A percentile compares a stretch with the other conserved stretches of the same genome.
Evolutionary conservation across 768 basidiomycete species (phyloP).

Genomic region (Mycena indigotica): DNA sequence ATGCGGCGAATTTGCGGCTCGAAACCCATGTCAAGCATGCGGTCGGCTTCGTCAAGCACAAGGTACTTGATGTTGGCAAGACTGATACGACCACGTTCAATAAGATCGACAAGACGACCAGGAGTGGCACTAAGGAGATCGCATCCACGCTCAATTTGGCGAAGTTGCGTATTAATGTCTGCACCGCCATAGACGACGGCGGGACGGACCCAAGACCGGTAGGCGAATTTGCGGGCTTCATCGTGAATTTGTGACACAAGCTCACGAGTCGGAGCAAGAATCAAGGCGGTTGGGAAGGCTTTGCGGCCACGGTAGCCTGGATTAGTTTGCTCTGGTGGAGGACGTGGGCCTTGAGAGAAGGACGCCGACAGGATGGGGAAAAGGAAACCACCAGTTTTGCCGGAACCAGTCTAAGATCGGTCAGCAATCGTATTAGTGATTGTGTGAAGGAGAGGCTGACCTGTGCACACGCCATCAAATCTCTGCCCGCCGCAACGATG

Average conservation of each 20-base stretch:
- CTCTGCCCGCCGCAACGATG: constrained; percentile 87
- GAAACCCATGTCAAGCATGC: constrained; percentile 99
- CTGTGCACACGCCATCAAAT: constrained; percentile 95
- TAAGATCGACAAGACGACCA: constrained; percentile 95
- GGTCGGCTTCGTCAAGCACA: constrained; percentile 98
- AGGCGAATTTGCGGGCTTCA: constrained; percentile 97
- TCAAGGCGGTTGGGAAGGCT: constrained; percentile 95
- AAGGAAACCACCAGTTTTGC: constrained; percentile 98
- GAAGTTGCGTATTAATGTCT: constrained; percentile 94
- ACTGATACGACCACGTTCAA: constrained; percentile 96
- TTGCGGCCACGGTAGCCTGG: constrained; percentile 68
- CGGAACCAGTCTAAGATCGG: constrained; percentile 86
- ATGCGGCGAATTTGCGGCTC: constrained; percentile 99
- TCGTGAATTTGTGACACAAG: constrained; percentile 99
- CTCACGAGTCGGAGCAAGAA: constrained; percentile 97
- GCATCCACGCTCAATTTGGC: constrained; percentile 93
- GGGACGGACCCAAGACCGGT: constrained; percentile 98
- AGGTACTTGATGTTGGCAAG: constrained; percentile 96
- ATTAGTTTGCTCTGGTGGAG: constrained; percentile 60
- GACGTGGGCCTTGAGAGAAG: constrained; percentile 78
- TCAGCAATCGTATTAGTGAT: constrained; percentile 15
- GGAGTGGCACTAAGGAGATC: constrained; percentile 97
- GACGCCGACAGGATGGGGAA: constrained; percentile 98
- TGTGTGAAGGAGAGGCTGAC: constrained; percentile 39
- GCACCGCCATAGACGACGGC: constrained; percentile 99